Conservation (phyloP, 2,329 filamentous ascomycete genomes). For the Juglanconis sp. region DNA sequence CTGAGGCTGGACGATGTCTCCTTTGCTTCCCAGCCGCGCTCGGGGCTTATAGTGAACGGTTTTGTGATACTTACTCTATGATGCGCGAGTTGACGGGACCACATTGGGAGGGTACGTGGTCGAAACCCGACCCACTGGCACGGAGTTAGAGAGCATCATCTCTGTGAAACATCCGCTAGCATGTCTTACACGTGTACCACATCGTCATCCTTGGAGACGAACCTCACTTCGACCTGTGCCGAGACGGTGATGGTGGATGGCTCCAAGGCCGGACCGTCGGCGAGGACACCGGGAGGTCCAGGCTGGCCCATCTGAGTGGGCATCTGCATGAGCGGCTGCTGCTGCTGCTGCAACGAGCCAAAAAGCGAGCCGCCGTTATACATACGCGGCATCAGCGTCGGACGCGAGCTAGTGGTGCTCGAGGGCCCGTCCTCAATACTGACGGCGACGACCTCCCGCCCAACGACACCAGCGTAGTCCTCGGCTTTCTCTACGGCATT, state of each 20-base stretch:
- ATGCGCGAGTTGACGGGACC: no score
- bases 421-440: conserved; percentile 19
- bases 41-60: no score
- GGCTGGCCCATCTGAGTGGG: background rate
- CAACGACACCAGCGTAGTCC: conserved; percentile 21
- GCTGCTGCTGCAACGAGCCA: background rate
- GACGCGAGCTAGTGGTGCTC: background rate
- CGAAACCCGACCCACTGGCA: no score
- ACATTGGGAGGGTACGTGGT: no score
- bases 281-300: background rate
- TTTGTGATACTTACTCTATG: no score
- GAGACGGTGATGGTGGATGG: conserved; percentile 18
- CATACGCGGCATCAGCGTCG: background rate
- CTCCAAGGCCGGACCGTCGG: conserved; percentile 15
- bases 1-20: no score
- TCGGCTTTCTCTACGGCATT: conserved; percentile 22
- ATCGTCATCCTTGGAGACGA: conserved; percentile 11
- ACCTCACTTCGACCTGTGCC: conserved; percentile 17
- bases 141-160: no score
- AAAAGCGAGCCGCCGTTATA: no score
- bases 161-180: background rate
- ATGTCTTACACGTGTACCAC: background rate
- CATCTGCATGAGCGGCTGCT: background rate
- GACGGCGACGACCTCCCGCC: conserved; percentile 18
- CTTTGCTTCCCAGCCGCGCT: no score